phyloP scores from a whole-genome alignment of 106 monocot genomes.

The Narthecium ossifragum region DNA sequence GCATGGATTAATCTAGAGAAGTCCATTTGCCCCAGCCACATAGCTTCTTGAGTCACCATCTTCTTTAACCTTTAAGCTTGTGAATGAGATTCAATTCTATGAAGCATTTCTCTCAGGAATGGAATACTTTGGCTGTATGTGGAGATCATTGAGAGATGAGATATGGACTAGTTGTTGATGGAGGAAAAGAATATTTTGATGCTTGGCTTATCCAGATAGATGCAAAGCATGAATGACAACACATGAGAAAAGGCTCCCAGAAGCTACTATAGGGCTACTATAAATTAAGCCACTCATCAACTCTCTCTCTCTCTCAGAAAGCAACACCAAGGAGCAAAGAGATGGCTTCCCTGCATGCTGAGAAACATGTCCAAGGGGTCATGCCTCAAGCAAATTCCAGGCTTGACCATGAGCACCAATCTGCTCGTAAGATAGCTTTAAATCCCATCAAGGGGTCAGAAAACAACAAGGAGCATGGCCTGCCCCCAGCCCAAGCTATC shows the following conservation, averaged over 20 bases:
- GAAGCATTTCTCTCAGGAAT: not conserved
- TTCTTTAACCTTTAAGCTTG: too few relatives aligned
- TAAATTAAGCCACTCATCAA: too few relatives aligned
- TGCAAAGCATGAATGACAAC: not conserved
- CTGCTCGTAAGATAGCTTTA: not conserved
- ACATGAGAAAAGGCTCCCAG: not conserved
- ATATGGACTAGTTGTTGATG: not conserved
- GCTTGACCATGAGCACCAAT: not conserved
- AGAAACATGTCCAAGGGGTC: too few relatives aligned
- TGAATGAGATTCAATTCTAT: too few relatives aligned
- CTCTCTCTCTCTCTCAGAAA: too few relatives aligned
- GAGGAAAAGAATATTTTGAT: not conserved
- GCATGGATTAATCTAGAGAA: too few relatives aligned
- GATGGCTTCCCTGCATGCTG: not conserved
- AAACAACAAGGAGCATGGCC: not conserved
- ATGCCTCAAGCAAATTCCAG: not conserved
- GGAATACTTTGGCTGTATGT: not conserved
- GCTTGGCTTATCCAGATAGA: conserved; percentile 2
- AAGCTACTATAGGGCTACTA: not conserved
- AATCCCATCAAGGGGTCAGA: not conserved
- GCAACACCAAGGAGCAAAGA: not conserved
- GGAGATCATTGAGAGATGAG: not conserved
- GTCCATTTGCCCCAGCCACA: too few relatives aligned
- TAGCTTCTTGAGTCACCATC: too few relatives aligned
- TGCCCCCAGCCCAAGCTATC: too few relatives aligned